Evolutionary conservation across 73 alveolate species (phyloP).

Genomic region (Paraurostyla sp.): DNA sequence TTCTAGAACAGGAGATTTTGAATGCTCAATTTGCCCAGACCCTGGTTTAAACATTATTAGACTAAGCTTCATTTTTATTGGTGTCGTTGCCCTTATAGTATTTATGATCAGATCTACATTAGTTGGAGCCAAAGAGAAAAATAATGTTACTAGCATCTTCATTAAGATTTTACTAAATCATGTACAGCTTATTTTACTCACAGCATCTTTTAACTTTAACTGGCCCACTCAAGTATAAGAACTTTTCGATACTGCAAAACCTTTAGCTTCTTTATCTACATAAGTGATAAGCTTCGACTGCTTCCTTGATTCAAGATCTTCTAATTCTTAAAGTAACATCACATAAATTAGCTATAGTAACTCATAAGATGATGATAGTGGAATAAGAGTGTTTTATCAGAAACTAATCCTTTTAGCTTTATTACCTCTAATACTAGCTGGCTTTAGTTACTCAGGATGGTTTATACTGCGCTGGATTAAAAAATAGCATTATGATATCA

Average conservation of each 20-base stretch:
- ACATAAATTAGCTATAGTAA: not conserved
- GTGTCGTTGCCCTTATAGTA: not conserved
- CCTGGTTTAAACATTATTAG: not conserved
- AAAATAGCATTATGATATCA: not conserved
- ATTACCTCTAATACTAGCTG: not conserved
- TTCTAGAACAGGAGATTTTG: slow-evolving; percentile 44
- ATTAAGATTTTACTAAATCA: slow-evolving; percentile 55
- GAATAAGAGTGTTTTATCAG: not conserved
- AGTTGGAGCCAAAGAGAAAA: slow-evolving; percentile 21
- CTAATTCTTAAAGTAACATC: not conserved
- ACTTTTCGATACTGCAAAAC: not conserved
- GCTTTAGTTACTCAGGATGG: not conserved
- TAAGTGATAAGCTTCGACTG: slow-evolving; percentile 39
- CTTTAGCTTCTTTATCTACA: not conserved
- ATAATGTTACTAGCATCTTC: slow-evolving; percentile 24
- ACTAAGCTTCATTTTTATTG: not conserved
- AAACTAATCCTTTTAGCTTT: slow-evolving; percentile 20
- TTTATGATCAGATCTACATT: slow-evolving; percentile 8
- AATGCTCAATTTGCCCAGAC: slow-evolving; percentile 70
- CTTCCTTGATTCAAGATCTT: slow-evolving; percentile 15
- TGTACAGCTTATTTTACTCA: slow-evolving; percentile 27
- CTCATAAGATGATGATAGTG: not conserved
- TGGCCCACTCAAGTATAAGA: slow-evolving; percentile 26
- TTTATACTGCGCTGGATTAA: not conserved
- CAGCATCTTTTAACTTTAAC: slow-evolving; percentile 60